Percentiles rank a stretch among this genome's conserved stretches.
Conservation (phyloP, 2,329 filamentous ascomycete genomes). For the Geoglossum cookeanum region DNA sequence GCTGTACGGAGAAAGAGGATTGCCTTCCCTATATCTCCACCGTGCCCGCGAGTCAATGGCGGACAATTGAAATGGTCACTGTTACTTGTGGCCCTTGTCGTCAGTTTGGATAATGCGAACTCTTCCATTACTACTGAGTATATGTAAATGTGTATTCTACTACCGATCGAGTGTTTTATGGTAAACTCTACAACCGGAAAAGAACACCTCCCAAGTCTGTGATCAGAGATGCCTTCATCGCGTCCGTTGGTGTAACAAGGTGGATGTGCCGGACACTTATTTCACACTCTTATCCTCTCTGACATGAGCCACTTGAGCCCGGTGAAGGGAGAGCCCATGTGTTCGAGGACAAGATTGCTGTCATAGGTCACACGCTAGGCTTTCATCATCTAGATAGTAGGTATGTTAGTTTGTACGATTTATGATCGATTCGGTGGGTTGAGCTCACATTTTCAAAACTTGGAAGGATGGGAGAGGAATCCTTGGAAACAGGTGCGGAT, state of each 20-base stretch:
- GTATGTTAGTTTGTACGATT: slow-evolving; percentile 14
- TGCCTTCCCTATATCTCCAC: slow-evolving; percentile 15
- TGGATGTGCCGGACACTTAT: slow-evolving; percentile 97
- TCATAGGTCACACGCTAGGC: slow-evolving; percentile 92
- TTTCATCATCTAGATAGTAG: slow-evolving; percentile 80
- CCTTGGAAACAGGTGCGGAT: slow-evolving; percentile 9
- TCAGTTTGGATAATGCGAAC: background rate
- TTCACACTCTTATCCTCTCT: slow-evolving; percentile 60
- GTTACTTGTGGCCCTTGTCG: slow-evolving; percentile 2
- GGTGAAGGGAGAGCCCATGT: slow-evolving; percentile 66
- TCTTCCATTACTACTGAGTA: slow-evolving; percentile 5
- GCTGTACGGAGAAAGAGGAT: slow-evolving; percentile 7
- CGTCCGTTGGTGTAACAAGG: slow-evolving; percentile 97
- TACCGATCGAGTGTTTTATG: background rate
- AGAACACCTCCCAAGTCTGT: slow-evolving; percentile 35
- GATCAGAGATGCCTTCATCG: slow-evolving; percentile 95
- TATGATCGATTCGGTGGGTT: slow-evolving; percentile 8
- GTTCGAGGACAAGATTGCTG: slow-evolving; percentile 44
- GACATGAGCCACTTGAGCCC: slow-evolving; percentile 75
- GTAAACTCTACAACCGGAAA: background rate
- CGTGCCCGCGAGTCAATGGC: slow-evolving; percentile 13
- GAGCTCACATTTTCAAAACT: slow-evolving; percentile 88
- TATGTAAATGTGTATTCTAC: background rate
- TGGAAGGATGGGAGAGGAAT: slow-evolving; percentile 75
- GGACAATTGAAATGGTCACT: background rate